A percentile compares a stretch with the other conserved stretches of the same genome.
Evolutionary conservation across 2,329 filamentous ascomycete species (phyloP).

Genomic region (Paraconiothyrium brasiliense): DNA sequence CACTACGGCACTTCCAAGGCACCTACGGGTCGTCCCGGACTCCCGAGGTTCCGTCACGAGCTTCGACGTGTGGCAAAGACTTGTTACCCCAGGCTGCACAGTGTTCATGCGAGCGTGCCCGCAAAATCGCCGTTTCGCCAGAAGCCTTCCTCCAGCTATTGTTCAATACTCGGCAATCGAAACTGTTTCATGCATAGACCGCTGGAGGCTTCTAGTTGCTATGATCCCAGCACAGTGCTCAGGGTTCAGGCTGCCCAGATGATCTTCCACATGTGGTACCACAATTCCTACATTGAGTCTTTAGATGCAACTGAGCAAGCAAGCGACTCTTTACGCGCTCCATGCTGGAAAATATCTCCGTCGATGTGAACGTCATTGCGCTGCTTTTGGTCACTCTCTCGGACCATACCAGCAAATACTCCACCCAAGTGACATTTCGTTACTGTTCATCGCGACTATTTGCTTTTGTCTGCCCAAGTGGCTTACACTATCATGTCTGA

Average conservation of each 20-base stretch:
- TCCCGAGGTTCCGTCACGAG: slow-evolving; percentile 10
- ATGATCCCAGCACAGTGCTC: background rate
- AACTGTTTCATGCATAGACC: background rate
- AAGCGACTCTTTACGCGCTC: background rate
- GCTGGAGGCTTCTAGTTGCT: background rate
- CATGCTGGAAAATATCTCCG: background rate
- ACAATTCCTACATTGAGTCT: background rate
- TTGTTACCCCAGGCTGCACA: background rate
- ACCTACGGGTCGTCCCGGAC: slow-evolving; percentile 6
- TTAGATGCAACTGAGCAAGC: background rate
- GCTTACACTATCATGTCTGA: slow-evolving; percentile 10
- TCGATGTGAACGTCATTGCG: background rate
- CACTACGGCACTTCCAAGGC: background rate
- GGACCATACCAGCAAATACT: background rate
- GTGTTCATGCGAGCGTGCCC: background rate
- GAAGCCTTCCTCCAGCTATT: background rate
- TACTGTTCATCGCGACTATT: background rate
- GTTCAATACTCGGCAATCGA: background rate
- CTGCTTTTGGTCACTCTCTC: background rate
- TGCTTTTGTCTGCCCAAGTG: slow-evolving; percentile 2
- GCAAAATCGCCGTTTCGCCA: too few relatives aligned
- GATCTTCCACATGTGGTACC: background rate
- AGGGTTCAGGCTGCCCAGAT: background rate
- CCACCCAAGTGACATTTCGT: too few relatives aligned
- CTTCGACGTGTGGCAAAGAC: background rate